Evolutionary conservation across 2,329 filamentous ascomycete genomes (phyloP).

Genomic region (Paramyrothecium roridum): DNA sequence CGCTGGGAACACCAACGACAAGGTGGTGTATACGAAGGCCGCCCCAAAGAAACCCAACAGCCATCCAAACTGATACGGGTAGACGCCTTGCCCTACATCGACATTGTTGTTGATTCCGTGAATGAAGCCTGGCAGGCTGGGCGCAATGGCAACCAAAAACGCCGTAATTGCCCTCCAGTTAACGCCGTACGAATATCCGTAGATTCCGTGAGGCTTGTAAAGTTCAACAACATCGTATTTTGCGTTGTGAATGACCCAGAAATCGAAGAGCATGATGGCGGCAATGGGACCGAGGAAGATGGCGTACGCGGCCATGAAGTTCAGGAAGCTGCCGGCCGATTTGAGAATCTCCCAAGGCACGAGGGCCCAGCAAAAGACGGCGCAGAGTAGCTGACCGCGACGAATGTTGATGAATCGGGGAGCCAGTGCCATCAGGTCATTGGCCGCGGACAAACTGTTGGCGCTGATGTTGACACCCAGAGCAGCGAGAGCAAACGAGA

Average conservation of each 20-base stretch:
- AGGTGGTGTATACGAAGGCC: neutral
- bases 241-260: conserved; percentile 1
- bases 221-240: conserved; percentile 25
- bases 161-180: conserved; percentile 26
- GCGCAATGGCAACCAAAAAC: conserved; percentile 25
- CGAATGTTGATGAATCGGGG: conserved; percentile 9
- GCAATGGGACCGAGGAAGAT: conserved; percentile 20
- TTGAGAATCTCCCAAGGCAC: conserved; percentile 8
- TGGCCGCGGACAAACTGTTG: conserved; percentile 8
- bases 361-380: conserved; percentile 7
- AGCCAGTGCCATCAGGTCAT: conserved; percentile 9
- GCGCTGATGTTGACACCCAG: conserved; percentile 11
- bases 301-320: conserved; percentile 17
- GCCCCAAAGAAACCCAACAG: neutral
- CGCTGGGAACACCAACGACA: neutral
- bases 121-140: conserved; percentile 28
- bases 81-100: neutral
- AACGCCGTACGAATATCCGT: conserved; percentile 21
- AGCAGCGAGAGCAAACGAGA: conserved; percentile 1
- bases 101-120: neutral
- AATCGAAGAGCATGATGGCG: conserved; percentile 27
- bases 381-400: conserved; percentile 7
- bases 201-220: conserved; percentile 35
- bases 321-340: conserved; percentile 11
- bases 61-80: conserved; percentile 1